phyloP scores from a whole-genome alignment of 139 green algal species.

The Closterium sp. region DNA sequence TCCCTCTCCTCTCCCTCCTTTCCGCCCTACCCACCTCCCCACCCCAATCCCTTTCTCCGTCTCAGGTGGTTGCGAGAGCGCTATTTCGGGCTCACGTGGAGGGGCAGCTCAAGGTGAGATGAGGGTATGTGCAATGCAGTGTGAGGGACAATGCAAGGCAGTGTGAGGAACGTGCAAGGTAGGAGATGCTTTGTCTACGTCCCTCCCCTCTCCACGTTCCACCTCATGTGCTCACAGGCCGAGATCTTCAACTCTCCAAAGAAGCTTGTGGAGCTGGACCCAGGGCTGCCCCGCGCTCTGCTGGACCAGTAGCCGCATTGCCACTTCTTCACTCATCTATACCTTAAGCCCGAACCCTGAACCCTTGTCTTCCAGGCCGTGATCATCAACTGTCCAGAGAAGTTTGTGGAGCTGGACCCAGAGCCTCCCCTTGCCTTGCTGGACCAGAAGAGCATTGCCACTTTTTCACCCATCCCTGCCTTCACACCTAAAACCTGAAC shows the following conservation, averaged over 20 bases:
- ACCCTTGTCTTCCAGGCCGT: slow-evolving; percentile 57
- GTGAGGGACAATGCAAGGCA: slow-evolving; percentile 74
- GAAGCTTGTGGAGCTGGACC: slow-evolving; percentile 83
- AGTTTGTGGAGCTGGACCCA: slow-evolving; percentile 82
- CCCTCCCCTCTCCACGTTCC: neutral
- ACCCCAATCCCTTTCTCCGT: neutral
- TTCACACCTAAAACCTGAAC: too few relatives aligned
- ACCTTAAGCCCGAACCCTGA: too few relatives aligned
- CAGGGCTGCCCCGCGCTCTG: slow-evolving; percentile 79
- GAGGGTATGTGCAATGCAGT: neutral
- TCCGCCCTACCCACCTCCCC: neutral
- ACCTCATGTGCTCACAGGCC: slow-evolving; percentile 34
- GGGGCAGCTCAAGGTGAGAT: slow-evolving; percentile 75
- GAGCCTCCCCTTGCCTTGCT: slow-evolving; percentile 82
- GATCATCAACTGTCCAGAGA: slow-evolving; percentile 78
- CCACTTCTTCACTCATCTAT: too few relatives aligned
- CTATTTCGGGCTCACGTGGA: slow-evolving; percentile 92
- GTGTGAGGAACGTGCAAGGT: too few relatives aligned
- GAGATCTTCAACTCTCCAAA: slow-evolving; percentile 83
- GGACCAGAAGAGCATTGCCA: slow-evolving; percentile 83
- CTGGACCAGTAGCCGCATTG: slow-evolving; percentile 88
- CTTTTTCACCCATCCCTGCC: slow-evolving; percentile 4
- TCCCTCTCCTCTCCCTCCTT: neutral
- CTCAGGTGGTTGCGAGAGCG: slow-evolving; percentile 68
- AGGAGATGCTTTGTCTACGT: neutral